phyloP scores from a whole-genome alignment of 2,329 filamentous ascomycete species.

The Catunica adiposa region DNA sequence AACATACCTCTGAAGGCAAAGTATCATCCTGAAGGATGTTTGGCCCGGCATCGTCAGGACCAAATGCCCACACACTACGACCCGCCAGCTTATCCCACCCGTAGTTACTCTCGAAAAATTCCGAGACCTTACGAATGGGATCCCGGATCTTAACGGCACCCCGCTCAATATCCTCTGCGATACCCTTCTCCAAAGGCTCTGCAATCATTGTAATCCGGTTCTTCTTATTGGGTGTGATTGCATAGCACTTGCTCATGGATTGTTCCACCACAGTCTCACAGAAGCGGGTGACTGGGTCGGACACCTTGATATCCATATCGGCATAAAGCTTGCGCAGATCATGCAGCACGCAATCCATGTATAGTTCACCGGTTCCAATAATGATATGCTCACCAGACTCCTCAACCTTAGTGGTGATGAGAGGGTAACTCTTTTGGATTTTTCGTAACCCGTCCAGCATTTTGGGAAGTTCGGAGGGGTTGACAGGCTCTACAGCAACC shows the following conservation, averaged over 20 bases:
- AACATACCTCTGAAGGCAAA: slow-evolving; percentile 61
- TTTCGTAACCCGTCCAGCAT: slow-evolving; percentile 95
- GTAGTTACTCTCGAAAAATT: slow-evolving; percentile 94
- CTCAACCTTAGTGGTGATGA: slow-evolving; percentile 92
- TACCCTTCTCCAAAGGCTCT: slow-evolving; percentile 85
- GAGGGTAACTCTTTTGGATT: slow-evolving; percentile 93
- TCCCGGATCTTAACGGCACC: slow-evolving; percentile 85
- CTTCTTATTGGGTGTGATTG: slow-evolving; percentile 96
- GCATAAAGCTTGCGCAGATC: slow-evolving; percentile 86
- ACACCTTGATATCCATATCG: slow-evolving; percentile 98
- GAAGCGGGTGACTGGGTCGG: slow-evolving; percentile 91
- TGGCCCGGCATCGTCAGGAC: slow-evolving; percentile 81
- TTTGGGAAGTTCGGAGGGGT: slow-evolving; percentile 92
- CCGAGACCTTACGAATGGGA: slow-evolving; percentile 79
- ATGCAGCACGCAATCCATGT: slow-evolving; percentile 98
- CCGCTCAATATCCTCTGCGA: slow-evolving; percentile 84
- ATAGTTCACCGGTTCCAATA: slow-evolving; percentile 90
- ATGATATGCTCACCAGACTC: slow-evolving; percentile 95
- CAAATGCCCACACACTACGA: slow-evolving; percentile 96
- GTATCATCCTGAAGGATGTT: slow-evolving; percentile 97
- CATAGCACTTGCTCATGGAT: slow-evolving; percentile 94
- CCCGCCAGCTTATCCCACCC: slow-evolving; percentile 92
- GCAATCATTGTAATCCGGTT: slow-evolving; percentile 99
- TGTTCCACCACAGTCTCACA: slow-evolving; percentile 97
- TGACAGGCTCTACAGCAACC: slow-evolving; percentile 93